These are phyloP conservation scores for Thuja plicata DNA, from an alignment of 83 land plant genomes.

Conservation along the genomic window DNA sequence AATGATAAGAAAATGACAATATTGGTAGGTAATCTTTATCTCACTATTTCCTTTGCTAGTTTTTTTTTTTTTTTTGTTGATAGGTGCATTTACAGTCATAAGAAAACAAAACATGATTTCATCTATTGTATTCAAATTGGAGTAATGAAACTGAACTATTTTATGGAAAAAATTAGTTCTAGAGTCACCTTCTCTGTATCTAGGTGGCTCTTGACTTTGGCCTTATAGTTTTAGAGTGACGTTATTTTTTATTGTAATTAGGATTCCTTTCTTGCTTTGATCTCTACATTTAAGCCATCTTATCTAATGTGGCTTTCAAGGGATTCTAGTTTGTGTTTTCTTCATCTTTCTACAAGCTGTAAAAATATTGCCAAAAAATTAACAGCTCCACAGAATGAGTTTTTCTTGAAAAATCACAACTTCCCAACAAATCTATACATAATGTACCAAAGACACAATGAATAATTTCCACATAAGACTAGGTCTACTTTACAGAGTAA, in stretches of 20 bases:
- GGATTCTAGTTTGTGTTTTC: not conserved
- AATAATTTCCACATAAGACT: not conserved
- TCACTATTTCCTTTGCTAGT: not conserved
- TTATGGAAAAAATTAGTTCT: not conserved
- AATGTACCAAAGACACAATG: too few species aligned
- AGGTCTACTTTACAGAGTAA: too few species aligned
- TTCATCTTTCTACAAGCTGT: not conserved
- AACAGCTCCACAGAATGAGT: not conserved
- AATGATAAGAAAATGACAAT: constrained; percentile 39
- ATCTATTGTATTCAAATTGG: not conserved
- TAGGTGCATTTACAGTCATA: not conserved
- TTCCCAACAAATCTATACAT: not conserved
- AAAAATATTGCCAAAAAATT: not conserved
- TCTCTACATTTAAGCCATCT: not conserved
- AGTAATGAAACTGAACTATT: not conserved
- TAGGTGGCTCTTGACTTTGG: not conserved
- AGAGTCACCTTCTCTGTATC: not conserved
- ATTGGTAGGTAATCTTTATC: constrained; percentile 50
- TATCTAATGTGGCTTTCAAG: not conserved
- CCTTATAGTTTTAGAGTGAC: not conserved
- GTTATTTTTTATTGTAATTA: not conserved
- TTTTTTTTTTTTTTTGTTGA: not conserved
- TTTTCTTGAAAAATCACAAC: not conserved
- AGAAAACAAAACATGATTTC: not conserved
- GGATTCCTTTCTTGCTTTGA: not conserved